Evolutionary conservation across 2,329 filamentous ascomycete species (phyloP).

Genomic region (Penicillium occitanis): DNA sequence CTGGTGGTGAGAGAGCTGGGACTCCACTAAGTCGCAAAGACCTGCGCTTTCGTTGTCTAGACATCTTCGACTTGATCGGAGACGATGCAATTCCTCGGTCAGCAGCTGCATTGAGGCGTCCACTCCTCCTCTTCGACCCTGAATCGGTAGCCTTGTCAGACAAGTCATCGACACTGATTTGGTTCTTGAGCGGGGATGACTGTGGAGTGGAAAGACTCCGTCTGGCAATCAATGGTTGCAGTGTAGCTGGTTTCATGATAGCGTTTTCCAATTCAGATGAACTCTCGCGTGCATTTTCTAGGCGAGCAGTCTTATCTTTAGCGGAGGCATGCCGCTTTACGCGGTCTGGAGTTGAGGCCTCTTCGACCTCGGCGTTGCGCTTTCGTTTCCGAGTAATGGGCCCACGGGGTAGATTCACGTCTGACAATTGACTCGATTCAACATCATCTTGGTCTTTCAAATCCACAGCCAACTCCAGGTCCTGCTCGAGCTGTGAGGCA

Average conservation of each 20-base stretch:
- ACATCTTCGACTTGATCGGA: slow-evolving; percentile 8
- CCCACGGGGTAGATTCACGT: slow-evolving; percentile 15
- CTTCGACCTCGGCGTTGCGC: slow-evolving; percentile 30
- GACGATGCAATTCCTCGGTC: slow-evolving; percentile 3
- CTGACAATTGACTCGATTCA: slow-evolving; percentile 12
- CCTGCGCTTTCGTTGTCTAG: slow-evolving; percentile 18
- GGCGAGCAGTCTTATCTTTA: slow-evolving; percentile 20
- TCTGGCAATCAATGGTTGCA: background rate
- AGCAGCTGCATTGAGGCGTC: background rate
- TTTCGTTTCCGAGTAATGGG: slow-evolving; percentile 37
- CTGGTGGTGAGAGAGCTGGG: slow-evolving; percentile 7
- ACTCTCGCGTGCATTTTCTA: background rate
- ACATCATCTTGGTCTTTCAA: slow-evolving; percentile 23
- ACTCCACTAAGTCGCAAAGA: slow-evolving; percentile 22
- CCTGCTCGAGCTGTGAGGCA: slow-evolving; percentile 48
- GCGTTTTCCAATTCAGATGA: slow-evolving; percentile 8
- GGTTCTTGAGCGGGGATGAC: slow-evolving; percentile 16
- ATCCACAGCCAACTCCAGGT: slow-evolving; percentile 43
- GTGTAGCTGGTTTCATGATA: background rate
- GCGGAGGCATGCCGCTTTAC: slow-evolving; percentile 35
- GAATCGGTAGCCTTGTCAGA: slow-evolving; percentile 2
- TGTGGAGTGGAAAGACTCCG: slow-evolving; percentile 13
- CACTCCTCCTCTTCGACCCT: slow-evolving; percentile 11
- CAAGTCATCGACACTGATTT: slow-evolving; percentile 12
- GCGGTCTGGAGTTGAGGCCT: slow-evolving; percentile 22